Evolutionary conservation across 2,329 filamentous ascomycete genomes (phyloP).

Genomic region (Talaromyces islandicus): DNA sequence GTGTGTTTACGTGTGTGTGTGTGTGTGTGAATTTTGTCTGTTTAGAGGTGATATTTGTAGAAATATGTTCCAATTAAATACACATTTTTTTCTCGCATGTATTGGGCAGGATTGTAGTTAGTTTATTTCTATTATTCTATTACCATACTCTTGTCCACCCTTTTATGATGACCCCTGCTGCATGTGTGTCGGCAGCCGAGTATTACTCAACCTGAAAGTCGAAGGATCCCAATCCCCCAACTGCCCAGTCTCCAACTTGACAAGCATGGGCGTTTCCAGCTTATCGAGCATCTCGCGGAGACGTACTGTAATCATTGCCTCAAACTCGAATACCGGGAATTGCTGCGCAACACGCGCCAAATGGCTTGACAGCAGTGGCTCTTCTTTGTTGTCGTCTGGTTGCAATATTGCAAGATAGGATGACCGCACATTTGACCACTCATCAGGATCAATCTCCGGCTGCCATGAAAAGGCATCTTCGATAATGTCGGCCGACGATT

Average conservation of each 20-base stretch:
- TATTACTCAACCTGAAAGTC: neutral
- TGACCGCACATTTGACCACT: neutral
- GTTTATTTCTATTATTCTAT: neutral
- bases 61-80: neutral
- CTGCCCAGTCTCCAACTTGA: conserved; percentile 47
- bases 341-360: conserved; percentile 12
- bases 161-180: neutral
- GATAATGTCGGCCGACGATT: conserved; percentile 29
- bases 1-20: neutral
- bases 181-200: neutral
- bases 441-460: neutral
- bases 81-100: neutral
- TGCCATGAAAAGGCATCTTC: conserved; percentile 42
- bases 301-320: conserved; percentile 34
- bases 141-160: neutral
- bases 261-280: conserved; percentile 43
- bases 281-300: conserved; percentile 38
- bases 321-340: conserved; percentile 31
- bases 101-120: neutral
- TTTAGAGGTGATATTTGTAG: neutral
- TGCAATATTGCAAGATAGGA: conserved; percentile 1
- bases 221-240: conserved; percentile 14
- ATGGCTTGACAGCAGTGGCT: neutral
- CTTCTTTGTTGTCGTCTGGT: neutral
- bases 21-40: neutral